These are phyloP conservation scores for Colletotrichum melonis DNA, from an alignment of 2,329 filamentous ascomycete species.

Conservation along the genomic window DNA sequence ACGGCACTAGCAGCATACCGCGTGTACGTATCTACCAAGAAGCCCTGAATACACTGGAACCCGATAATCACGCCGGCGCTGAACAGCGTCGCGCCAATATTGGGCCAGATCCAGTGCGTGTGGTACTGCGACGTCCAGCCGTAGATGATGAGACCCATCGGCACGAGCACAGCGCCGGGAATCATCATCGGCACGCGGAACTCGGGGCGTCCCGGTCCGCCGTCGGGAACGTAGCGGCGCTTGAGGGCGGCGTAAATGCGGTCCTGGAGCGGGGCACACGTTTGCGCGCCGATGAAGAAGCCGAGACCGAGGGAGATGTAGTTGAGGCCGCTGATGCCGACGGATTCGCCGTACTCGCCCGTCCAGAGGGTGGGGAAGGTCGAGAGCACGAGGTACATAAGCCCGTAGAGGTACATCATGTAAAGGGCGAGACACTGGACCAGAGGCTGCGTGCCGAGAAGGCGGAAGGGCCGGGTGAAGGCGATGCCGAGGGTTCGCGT, in stretches of 20 bases:
- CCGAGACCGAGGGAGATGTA: conserved; percentile 62
- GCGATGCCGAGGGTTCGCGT: conserved; percentile 33
- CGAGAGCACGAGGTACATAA: conserved; percentile 62
- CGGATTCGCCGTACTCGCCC: conserved; percentile 54
- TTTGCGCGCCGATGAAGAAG: conserved; percentile 59
- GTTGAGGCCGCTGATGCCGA: conserved; percentile 57
- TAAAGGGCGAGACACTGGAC: conserved; percentile 59
- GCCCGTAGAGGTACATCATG: conserved; percentile 60
- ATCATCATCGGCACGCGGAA: conserved; percentile 56
- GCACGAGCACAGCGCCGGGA: conserved; percentile 52
- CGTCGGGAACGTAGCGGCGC: conserved; percentile 48
- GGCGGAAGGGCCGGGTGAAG: conserved; percentile 56
- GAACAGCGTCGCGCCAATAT: conserved; percentile 55
- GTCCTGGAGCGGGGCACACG: conserved; percentile 58
- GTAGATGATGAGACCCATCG: conserved; percentile 57
- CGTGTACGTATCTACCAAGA: conserved; percentile 60
- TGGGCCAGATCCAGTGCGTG: conserved; percentile 58
- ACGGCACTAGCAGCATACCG: conserved; percentile 58
- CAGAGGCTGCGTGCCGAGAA: conserved; percentile 59
- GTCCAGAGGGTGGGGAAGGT: conserved; percentile 61
- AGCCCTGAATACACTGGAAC: conserved; percentile 59
- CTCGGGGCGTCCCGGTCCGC: conserved; percentile 51
- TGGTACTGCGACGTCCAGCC: conserved; percentile 56
- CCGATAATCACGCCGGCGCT: conserved; percentile 51
- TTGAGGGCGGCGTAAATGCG: conserved; percentile 56